Evolutionary conservation across 495 filamentous ascomycete genomes (phyloP), one percentile per base, ranked within the genome.

Genomic region (Daldinia bambusicola): DNA sequence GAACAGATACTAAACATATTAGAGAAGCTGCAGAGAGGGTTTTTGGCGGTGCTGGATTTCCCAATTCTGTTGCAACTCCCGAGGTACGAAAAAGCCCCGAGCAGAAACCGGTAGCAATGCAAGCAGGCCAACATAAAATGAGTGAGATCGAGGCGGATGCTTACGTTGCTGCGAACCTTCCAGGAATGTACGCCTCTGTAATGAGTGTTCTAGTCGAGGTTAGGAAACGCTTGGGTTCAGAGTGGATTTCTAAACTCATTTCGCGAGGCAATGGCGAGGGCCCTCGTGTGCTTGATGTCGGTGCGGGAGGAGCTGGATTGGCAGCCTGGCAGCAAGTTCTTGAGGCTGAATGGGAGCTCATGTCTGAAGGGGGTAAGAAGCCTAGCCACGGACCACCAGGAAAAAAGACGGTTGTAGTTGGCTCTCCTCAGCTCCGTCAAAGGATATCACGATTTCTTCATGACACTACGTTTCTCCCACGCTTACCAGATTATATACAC

Each of bases 401-500:
- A 13, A 87, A 83, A 71, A 83, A 83, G 48, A 85, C 83, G 10
- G 86, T 85, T 1, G 79, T 87, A 6, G 80, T 84, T 3, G 85
- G 84, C 20, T 81, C 81, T 1, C 75, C 81, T 16, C 63, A 74
- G 13, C 84, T 99, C 37, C 89, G 93, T n/a, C 81, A 92, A 22
- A 90, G 94, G 16, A 85, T 92, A 14, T 91, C 92, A 60, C 80
- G 80, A 34, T 86, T 98, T 65, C 85, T 99, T 10, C 88, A 95
- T 13, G 91, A 98, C 74, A 98, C 95, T 0, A 93, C 89, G 0
- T 98, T 99, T 76, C 85, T 99, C 26, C 95, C 95, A 10, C 91
- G 94, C 1, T 82, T 98, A 31, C 95, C 95, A n/a, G 93, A 99
- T 73, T 93, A 94, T 71, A 70, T 93, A n/a, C 92, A 94, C 62